Base-by-base conservation (phyloP, 805 yeast genomes). In the Blastobotrys peoriensis region DNA sequence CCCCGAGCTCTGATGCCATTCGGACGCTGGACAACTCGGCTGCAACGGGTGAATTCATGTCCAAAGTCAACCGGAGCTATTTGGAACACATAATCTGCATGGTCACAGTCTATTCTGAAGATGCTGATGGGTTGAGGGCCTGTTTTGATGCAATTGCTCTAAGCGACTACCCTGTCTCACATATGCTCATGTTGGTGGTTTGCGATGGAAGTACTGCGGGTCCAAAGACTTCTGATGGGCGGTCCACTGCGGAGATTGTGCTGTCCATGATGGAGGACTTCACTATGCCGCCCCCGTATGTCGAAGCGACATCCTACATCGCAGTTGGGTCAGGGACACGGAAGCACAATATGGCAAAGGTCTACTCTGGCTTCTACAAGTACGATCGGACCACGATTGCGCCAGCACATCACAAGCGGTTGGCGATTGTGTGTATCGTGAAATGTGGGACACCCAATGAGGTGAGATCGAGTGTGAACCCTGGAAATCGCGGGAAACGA, bases 401-500 rank as follows among this genome's bases (percentile, higher is more conserved):
- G 1, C 65, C 67, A 1, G 89, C 83, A 50, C 81, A 82, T 52
- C 96, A 87, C 64, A 68, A 55, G 40, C 74, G 87, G 61, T 85
- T 85, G 19, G 96, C 96, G 1, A 70, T 88, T 52, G 60, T 89
- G 18, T 69, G 81, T 23, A 70, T 89, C 55, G 94, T 86, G 23
- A 88, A 88, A 62, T 84, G 94, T 65, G 97, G 97, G 48, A 82
- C 95, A 0, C 86, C 87, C 9, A 80, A 72, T 18, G 96, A 87
- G 62, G 58, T 49, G 17, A 34, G n/a, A 6, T 78, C 76, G 27
- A 70, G 81, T 3, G 69, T 81, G 2, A 82, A 81, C 59, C 95
- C 96, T 3, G 97, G 97, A 54, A 88, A 88, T 63, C 81, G 97
- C 72, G 97, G 97, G 66, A 89, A 89, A 64, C 83, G 97, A 68